A percentile compares a stretch with the other conserved stretches of the same genome.
Conservation (phyloP, 2,329 filamentous ascomycete genomes). For the Calonectria crousiana region DNA sequence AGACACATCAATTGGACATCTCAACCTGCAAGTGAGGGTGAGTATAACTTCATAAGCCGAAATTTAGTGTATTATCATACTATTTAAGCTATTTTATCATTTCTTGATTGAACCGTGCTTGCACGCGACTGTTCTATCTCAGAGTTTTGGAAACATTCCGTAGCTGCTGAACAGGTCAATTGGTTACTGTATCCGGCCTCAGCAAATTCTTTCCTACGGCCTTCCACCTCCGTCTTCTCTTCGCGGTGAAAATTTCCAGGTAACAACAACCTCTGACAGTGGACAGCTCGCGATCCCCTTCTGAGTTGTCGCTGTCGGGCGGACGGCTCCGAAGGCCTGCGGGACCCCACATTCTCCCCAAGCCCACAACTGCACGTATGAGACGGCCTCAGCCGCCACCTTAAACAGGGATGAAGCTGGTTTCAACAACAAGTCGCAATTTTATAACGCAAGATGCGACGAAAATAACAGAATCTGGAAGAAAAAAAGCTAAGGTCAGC, state of each 20-base stretch:
- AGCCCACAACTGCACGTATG: background rate
- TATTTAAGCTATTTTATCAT: too few relatives aligned
- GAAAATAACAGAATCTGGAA: background rate
- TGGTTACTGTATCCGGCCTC: background rate
- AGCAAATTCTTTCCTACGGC: background rate
- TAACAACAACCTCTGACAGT: background rate
- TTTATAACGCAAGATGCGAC: constrained; percentile 7
- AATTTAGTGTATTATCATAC: background rate
- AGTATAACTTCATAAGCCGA: background rate
- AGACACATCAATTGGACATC: background rate
- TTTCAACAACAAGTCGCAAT: background rate
- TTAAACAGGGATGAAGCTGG: constrained; percentile 2
- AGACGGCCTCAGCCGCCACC: constrained; percentile 10
- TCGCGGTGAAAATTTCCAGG: background rate
- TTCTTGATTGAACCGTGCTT: background rate
- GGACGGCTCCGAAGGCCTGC: background rate
- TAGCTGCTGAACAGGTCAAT: background rate
- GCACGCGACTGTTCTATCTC: background rate
- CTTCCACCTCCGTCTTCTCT: background rate
- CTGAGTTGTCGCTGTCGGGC: background rate
- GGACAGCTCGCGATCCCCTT: background rate
- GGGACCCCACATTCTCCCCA: constrained; percentile 7
- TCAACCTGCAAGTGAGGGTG: background rate
- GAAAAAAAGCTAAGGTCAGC: background rate
- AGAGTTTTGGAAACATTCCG: background rate